These are phyloP conservation scores for Annulohypoxylon maeteangense DNA, from an alignment of 495 filamentous ascomycete species.

Conservation along the genomic window DNA sequence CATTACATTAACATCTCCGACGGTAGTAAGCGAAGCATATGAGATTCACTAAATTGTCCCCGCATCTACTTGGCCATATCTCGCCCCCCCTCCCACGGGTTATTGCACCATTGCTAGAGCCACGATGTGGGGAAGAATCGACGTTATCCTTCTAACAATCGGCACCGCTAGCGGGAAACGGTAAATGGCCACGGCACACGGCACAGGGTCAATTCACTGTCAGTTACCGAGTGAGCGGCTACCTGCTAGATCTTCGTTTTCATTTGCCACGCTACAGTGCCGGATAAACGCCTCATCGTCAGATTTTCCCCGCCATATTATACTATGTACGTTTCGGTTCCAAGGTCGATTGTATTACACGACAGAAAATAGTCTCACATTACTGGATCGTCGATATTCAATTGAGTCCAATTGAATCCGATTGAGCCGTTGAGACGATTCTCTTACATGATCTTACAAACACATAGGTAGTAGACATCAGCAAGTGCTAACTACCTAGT, in stretches of 20 bases:
- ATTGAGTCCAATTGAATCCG: not conserved
- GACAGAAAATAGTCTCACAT: not conserved
- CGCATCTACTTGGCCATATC: conserved; percentile 36
- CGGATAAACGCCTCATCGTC: conserved; percentile 46
- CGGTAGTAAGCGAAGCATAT: conserved; percentile 13
- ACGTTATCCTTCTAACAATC: conserved; percentile 33
- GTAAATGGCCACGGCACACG: conserved; percentile 43
- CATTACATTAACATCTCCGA: conserved; percentile 3
- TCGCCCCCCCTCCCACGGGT: not conserved
- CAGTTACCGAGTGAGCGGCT: conserved; percentile 39
- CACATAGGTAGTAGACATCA: not conserved
- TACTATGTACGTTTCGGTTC: conserved; percentile 13
- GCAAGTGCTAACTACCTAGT: not conserved
- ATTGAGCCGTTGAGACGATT: not conserved
- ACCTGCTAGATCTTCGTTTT: conserved; percentile 40
- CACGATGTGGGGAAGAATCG: conserved; percentile 38
- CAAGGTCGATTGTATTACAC: not conserved
- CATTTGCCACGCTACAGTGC: conserved; percentile 45
- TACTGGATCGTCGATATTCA: conserved; percentile 23
- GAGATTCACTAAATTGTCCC: conserved; percentile 22
- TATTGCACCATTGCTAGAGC: conserved; percentile 21
- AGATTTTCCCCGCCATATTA: conserved; percentile 31
- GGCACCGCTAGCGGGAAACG: conserved; percentile 49
- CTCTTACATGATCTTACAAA: not conserved
- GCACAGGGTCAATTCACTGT: conserved; percentile 37